Base-by-base conservation (phyloP, 1,284 basidiomycete species). In the Ustilago loliicola region DNA sequence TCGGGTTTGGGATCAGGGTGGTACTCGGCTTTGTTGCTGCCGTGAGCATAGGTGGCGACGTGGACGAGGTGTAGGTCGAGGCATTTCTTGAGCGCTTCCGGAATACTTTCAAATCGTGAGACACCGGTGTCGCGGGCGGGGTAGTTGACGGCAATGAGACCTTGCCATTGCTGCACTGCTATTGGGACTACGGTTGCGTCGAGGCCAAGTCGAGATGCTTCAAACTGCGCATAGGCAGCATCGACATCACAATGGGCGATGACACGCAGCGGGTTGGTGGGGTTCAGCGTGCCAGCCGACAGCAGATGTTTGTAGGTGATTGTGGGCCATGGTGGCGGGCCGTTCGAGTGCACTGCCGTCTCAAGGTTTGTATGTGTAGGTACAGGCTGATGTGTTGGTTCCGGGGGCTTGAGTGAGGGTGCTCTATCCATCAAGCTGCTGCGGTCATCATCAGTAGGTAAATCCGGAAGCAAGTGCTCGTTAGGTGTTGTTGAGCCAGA, bases 121-220 rank as follows among this genome's bases (percentile, higher is more conserved):
- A 99, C 96, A 3, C 93, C 96, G 81, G 90, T 96, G 82, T 91
- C 92, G 66, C 96, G 90, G 0, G 97, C 96, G 3, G 95, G 93
- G 85, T 99, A 99, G 87, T 96, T 97, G 74, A 99, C 93, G 0
- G 97, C 97, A 71, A 99, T 99, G 51, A 90, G 87, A 19, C 88
- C 88, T 59, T 94, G 68, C 97, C 97, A 99, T 85, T 99, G 96
- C 53, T 93, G 90, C 6, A 97, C 96, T 10, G 96, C 94, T 15
- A 98, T 89, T 0, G 96, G 95, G 1, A 90, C 89, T 36, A 90
- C 90, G 1, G 80, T 82, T 50, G 90, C 89, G 69, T 93, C 92
- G 13, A 95, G 88, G 0, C 90, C 91, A 0, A 97, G 90, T 30
- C 95, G 90, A 53, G 93, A 90, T 87, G 93, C 93, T 87, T 98